Conservation (phyloP, 345 rosid genomes). For the Arabis hirsuta region DNA sequence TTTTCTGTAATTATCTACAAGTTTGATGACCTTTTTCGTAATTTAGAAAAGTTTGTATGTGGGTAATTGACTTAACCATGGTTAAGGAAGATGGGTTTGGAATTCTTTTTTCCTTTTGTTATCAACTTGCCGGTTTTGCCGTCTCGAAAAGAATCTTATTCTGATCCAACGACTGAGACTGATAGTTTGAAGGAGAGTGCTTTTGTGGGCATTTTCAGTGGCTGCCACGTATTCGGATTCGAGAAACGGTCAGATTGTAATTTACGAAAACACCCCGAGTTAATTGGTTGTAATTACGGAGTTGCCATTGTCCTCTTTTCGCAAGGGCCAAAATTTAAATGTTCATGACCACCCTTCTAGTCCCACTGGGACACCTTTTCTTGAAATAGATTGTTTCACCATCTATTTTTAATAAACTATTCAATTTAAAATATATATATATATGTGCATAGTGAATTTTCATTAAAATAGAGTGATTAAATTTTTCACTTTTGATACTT, state of each 20-base stretch:
- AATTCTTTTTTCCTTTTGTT: background rate
- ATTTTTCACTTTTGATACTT: too few relatives aligned
- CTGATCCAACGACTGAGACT: constrained; percentile 53
- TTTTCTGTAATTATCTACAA: background rate
- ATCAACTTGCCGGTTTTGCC: constrained; percentile 39
- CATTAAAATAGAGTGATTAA: too few relatives aligned
- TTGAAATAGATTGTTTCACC: constrained; percentile 7
- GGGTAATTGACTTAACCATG: constrained; percentile 43
- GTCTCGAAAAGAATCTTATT: constrained; percentile 43
- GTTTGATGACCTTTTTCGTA: constrained; percentile 27
- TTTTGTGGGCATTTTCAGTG: constrained; percentile 36
- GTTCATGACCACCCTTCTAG: constrained; percentile 6
- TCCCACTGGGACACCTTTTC: constrained; percentile 17
- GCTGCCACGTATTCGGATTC: constrained; percentile 50
- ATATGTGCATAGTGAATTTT: too few relatives aligned
- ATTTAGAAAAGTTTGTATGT: background rate
- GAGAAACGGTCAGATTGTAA: constrained; percentile 39
- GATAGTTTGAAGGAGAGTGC: constrained; percentile 20
- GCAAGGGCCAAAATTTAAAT: constrained; percentile 1
- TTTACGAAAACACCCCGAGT: background rate
- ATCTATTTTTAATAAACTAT: too few relatives aligned
- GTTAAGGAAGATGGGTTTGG: constrained; percentile 31
- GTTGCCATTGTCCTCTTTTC: constrained; percentile 11
- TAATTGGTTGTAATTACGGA: background rate
- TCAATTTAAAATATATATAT: too few relatives aligned